Base-by-base conservation (phyloP, 306 rosid species). In the Vigna reflexopilosa region DNA sequence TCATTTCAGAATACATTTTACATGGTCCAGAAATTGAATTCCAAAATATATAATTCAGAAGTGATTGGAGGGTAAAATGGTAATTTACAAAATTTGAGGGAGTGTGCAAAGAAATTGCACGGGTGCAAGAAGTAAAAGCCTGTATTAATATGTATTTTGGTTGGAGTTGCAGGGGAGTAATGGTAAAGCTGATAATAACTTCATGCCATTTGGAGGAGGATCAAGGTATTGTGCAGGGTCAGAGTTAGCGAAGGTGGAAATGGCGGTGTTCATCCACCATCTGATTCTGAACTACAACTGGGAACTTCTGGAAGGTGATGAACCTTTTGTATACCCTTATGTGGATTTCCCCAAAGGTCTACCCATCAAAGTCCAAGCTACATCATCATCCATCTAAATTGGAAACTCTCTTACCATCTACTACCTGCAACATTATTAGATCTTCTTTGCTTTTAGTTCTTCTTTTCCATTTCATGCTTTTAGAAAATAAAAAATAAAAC, bases 191-290 rank as follows among this genome's bases (percentile, higher is more conserved):
- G 88, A 70, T 54, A 84, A 72, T 54, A 84, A 72, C 73, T 91
- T 88, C 82, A 76, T 91, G 96, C 94, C 99, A 9, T 96, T 96
- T 26, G 99, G 99, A 3, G 99, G 99, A 85, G 99, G 99, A 36
- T 85, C 94, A 47, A 80, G 99, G 42, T 67, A 91, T 12, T 96
- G 99, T 64, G 85, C 98, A 1, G 99, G 99, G 20, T 88, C 89
- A n/a, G 99, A 93, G 81, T 67, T 96, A 54, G 97, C 97, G 9
- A 96, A 96, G 52, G 90, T 96, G 9, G 99, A 96, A 91, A 96
- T 93, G 94, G 96, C 97, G 8, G 86, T 96, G 74, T 96, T 96
- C 87, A 90, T 96, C 9, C 99, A 96, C 90, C 97, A 96, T 77
- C 78, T 96, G 19, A 81, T 96, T 40, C 93, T 96, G 81, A 93